Percentiles rank a stretch among this genome's conserved stretches.
These are phyloP conservation scores for Ustilago sp. DNA, from an alignment of 1,284 basidiomycete genomes.

Conservation along the genomic window DNA sequence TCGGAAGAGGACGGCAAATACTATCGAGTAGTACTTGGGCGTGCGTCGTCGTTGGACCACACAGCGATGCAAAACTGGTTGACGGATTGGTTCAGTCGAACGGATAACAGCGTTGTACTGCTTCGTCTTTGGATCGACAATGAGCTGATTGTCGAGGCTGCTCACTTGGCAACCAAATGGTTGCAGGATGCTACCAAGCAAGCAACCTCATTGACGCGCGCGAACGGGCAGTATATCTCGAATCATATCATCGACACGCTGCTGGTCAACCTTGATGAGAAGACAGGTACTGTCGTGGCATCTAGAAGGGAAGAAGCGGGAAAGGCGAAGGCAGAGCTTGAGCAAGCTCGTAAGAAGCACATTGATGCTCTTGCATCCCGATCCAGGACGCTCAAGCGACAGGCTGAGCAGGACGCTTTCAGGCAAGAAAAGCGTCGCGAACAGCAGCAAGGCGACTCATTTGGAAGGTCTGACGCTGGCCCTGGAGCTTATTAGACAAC, in stretches of 20 bases:
- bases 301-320: constrained; percentile 23
- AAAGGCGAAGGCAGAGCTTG: constrained; percentile 15
- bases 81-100: constrained; percentile 38
- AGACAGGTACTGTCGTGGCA: constrained; percentile 21
- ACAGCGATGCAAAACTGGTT: constrained; percentile 31
- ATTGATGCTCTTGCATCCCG: constrained; percentile 26
- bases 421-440: constrained; percentile 47
- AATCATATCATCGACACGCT: constrained; percentile 45
- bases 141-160: constrained; percentile 38
- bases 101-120: constrained; percentile 37
- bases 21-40: constrained; percentile 75
- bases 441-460: constrained; percentile 28
- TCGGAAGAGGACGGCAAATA: constrained; percentile 72
- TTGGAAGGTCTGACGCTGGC: constrained; percentile 2
- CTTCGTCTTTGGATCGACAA: constrained; percentile 43
- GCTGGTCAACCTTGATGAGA: constrained; percentile 33
- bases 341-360: constrained; percentile 37
- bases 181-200: constrained; percentile 23
- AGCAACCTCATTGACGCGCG: constrained; percentile 9
- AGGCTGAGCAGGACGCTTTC: constrained; percentile 43
- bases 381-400: constrained; percentile 37
- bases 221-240: constrained; percentile 31
- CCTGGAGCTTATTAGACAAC: constrained; percentile 23
- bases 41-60: constrained; percentile 25
- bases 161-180: constrained; percentile 29